Base-by-base conservation (phyloP, 768 basidiomycete genomes). In the Russula griseocarnosa region DNA sequence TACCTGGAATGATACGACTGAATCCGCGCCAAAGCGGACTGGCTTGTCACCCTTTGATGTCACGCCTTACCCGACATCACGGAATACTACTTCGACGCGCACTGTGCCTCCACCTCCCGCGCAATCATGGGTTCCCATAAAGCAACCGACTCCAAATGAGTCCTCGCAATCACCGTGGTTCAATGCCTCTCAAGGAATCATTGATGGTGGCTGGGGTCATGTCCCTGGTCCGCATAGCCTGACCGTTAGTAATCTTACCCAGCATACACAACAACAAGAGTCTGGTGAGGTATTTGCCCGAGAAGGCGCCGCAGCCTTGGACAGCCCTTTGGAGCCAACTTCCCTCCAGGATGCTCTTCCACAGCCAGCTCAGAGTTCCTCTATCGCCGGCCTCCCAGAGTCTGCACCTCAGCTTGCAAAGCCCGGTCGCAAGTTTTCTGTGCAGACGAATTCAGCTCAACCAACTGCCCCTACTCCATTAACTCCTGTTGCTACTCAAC, bases 231-330 rank as follows among this genome's bases (percentile, higher is more conserved):
- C 80, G 13, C 78, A 79, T 64, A 83, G 82, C 63, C 76, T 86
- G 22, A 84, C 86, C 0, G 77, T 81, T 61, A 81, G 79, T 58
- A 85, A 84, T 67, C 73, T 86, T 22, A 83, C 81, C 10, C 83
- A 85, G 55, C 84, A 86, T 66, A 83, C 84, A 63, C 79, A 80
- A 66, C 76, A 83, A 55, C 79, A 82, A 61, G 74, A 79, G 52
- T 75, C 77, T 36, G 71, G 76, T 40, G 76, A 62, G 46, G 62
- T 54, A 42, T 64, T 57, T 42, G 24, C 67, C n/a, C 22, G 20
- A 14, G 60, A 62, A 16, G 30, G 58, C 7, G 51, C 64, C 65
- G 57, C 69, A 62, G 63, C 69, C n/a, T 34, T 70, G 56, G 56
- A 58, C 18, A 59, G 63, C 49, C 28, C 68, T 20, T 42, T 70